Evolutionary conservation across 2,329 filamentous ascomycete genomes (phyloP), one percentile per base, ranked within the genome.

Genomic region (Emergomyces orientalis): DNA sequence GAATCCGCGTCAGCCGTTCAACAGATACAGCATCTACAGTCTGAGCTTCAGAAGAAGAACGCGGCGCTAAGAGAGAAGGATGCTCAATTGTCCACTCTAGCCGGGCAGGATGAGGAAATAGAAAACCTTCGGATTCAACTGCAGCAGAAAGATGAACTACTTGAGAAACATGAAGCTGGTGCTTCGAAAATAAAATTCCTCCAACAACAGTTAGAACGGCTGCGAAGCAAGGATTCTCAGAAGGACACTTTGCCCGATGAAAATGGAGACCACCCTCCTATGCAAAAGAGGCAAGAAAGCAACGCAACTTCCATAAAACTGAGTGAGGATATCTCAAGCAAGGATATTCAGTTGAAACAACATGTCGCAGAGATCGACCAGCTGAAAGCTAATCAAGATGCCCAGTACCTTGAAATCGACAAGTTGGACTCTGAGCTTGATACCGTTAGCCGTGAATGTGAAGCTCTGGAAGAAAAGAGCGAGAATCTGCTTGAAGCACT

Each of bases 1-100:
- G 74, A 77, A 56, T 71, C 73, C 1, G 71, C 69, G 30, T 76
- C 74, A 14, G 73, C 73, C 5, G 70, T 66, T 9, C 74, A 76
- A 47, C 74, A 77, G 64, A 73, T 76, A 61, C 71, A 70, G 11
- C 71, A 76, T 43, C 68, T 78, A n/a, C 73, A 76, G 60, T 63
- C 67, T 9, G 75, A 77, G 60, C 47, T 78, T n/a, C 70, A 75
- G 61, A 68, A 65, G 22, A 75, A 74, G 58, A 67, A 70, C 3
- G 60, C 63, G 13, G 63, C 71, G 14, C 60, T 77, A 5, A 67
- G 71, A 3, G 70, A 74, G 30, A 61, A 72, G 2, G 67, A 72
- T 37, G 39, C 49, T 30, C 45, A 61, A 43, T 45, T 55, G 11
- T 61, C 60, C 14, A 13, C 32, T 27, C 51, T n/a, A 45, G 49